Base-by-base conservation (phyloP, 2,329 filamentous ascomycete genomes). In the Botrytis galanthina region DNA sequence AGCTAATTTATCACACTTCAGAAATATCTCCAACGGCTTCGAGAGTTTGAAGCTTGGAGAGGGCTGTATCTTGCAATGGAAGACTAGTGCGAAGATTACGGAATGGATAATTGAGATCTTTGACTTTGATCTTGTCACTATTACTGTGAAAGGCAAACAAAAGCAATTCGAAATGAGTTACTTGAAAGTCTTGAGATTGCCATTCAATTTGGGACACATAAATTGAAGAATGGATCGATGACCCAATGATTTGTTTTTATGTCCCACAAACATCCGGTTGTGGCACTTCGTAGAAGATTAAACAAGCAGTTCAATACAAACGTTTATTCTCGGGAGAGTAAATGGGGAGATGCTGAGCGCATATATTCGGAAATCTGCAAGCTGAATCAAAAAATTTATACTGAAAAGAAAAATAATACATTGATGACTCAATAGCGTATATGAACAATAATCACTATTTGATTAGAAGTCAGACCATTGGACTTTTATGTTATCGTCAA, bases 241-340 rank as follows among this genome's bases (percentile, higher is more conserved):
- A 69, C 48, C 66, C 66, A 69, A 57, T n/a, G 37, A 42, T 18
- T 69, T 57, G 48, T 69, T 57, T 69, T n/a, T 69, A 10, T 39
- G 66, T 42, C 57, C 14, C 37, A 69, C 66, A 42, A 18, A 68
- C 5, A 29, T 18, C 26, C n/a, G 4, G 9, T 9, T 42, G 66
- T 68, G 35, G 22, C 7, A 32, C 35, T 32, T 26, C 22, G 5
- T 39, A n/a, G 29, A 18, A 42, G 35, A 69, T 57, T 57, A 57
- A 42, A 32, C 16, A 67, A 7, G 39, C 8, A 29, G 18, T 57
- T 32, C 20, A 42, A 68, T 18, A 44, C 18, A 69, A 42, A 42
- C 37, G 48, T 59, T 54, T 32, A 20, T 59, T 69, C 18, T 32
- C 35, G 35, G n/a, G 10, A 22, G 18, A 42, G 48, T 18, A 42